phyloP scores from a whole-genome alignment of 768 basidiomycete species.

The Podaxis pistillaris region DNA sequence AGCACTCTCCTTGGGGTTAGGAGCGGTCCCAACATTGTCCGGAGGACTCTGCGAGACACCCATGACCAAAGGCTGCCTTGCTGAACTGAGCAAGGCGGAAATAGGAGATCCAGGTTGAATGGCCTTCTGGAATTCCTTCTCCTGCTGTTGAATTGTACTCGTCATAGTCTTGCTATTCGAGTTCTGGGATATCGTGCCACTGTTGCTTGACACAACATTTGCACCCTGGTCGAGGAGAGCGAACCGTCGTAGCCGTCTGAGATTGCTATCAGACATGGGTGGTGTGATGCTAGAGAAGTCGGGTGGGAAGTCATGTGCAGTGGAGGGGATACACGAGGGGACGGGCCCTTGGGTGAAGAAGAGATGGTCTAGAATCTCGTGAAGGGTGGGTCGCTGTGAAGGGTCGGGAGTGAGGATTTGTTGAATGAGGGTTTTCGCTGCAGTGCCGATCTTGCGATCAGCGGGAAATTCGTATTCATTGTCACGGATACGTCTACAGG shows the following conservation, averaged over 20 bases:
- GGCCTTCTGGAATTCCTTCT: slow-evolving; percentile 95
- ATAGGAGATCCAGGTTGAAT: slow-evolving; percentile 96
- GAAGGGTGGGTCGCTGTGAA: slow-evolving; percentile 74
- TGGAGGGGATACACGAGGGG: slow-evolving; percentile 76
- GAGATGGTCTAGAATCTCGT: slow-evolving; percentile 78
- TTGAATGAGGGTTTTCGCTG: slow-evolving; percentile 75
- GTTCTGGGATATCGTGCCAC: slow-evolving; percentile 15
- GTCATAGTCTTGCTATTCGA: slow-evolving; percentile 40
- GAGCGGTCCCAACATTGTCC: slow-evolving; percentile 16
- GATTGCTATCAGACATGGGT: slow-evolving; percentile 63
- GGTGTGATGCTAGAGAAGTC: slow-evolving; percentile 71
- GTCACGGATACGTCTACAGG: slow-evolving; percentile 79
- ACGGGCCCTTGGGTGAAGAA: slow-evolving; percentile 85
- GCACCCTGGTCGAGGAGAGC: slow-evolving; percentile 63
- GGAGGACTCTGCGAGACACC: slow-evolving; percentile 30
- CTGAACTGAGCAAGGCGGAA: slow-evolving; percentile 84
- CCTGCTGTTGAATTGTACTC: slow-evolving; percentile 76
- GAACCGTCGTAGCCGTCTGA: slow-evolving; percentile 60
- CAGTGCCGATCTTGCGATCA: slow-evolving; percentile 67
- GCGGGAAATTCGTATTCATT: slow-evolving; percentile 92
- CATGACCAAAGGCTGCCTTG: slow-evolving; percentile 84
- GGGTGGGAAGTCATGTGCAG: slow-evolving; percentile 73
- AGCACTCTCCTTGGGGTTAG: slow-evolving; percentile 33
- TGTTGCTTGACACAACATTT: not conserved
- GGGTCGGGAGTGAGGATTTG: slow-evolving; percentile 87